A percentile compares a stretch with the other conserved stretches of the same genome.
phyloP scores from a whole-genome alignment of 768 basidiomycete genomes.

The Suillus subalutaceus region DNA sequence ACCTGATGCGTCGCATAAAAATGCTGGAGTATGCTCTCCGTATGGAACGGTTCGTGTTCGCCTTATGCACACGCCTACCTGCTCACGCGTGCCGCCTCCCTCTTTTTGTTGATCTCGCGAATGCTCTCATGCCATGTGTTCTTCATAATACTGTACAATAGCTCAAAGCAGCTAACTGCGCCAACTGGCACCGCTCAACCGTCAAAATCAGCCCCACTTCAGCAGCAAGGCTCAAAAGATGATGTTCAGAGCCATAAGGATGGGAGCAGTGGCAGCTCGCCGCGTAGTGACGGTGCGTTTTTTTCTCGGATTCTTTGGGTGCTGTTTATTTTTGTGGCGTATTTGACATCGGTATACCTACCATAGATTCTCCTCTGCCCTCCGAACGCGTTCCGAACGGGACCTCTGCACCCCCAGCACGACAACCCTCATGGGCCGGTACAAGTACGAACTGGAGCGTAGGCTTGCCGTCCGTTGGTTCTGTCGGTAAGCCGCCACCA shows the following conservation, averaged over 20 bases:
- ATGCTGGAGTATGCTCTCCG: slow-evolving; percentile 98
- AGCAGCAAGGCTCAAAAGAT: slow-evolving; percentile 65
- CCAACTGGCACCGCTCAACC: slow-evolving; percentile 63
- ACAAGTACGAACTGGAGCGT: slow-evolving; percentile 40
- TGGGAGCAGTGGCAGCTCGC: slow-evolving; percentile 81
- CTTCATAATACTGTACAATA: slow-evolving; percentile 31
- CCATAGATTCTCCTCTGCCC: slow-evolving; percentile 69
- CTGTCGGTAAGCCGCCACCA: slow-evolving; percentile 69
- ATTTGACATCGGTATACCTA: background rate
- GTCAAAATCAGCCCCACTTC: slow-evolving; percentile 65
- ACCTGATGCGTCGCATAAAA: slow-evolving; percentile 95
- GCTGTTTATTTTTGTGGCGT: slow-evolving; percentile 17
- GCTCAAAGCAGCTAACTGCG: slow-evolving; percentile 75
- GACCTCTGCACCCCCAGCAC: slow-evolving; percentile 44
- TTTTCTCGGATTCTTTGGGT: slow-evolving; percentile 9
- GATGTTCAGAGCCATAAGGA: slow-evolving; percentile 75
- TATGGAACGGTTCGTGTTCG: slow-evolving; percentile 83
- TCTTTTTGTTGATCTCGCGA: slow-evolving; percentile 3
- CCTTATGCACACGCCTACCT: slow-evolving; percentile 11
- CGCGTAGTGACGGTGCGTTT: slow-evolving; percentile 76
- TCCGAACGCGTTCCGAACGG: slow-evolving; percentile 75
- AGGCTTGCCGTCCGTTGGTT: slow-evolving; percentile 44
- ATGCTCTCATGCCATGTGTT: slow-evolving; percentile 39
- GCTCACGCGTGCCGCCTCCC: slow-evolving; percentile 11
- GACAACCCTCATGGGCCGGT: slow-evolving; percentile 61